Percentiles rank a stretch among this genome's conserved stretches.
phyloP scores from a whole-genome alignment of 371 early-diverging fungal species.

The Mucor indicus region DNA sequence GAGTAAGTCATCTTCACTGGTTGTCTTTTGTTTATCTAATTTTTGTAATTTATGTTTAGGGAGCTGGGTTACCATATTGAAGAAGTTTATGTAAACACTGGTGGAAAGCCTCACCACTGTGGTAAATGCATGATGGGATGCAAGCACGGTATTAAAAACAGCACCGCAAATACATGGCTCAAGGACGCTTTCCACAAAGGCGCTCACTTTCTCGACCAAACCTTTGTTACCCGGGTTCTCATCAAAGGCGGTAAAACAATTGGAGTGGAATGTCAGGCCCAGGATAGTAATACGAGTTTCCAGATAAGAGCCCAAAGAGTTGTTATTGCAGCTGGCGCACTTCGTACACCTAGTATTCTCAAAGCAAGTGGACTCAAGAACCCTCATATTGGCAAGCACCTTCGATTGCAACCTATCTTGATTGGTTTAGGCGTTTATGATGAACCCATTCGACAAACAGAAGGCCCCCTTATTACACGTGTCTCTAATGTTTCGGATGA shows the following conservation, averaged over 20 bases:
- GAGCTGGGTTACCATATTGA: conserved; percentile 59
- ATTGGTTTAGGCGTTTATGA: conserved; percentile 46
- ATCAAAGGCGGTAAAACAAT: conserved; percentile 38
- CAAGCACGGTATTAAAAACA: conserved; percentile 65
- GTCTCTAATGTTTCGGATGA: conserved; percentile 9
- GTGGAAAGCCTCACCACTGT: conserved; percentile 58
- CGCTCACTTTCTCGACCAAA: conserved; percentile 55
- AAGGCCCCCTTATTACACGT: conserved; percentile 61
- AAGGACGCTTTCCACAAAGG: conserved; percentile 61
- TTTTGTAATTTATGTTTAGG: neutral
- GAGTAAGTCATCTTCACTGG: conserved; percentile 4
- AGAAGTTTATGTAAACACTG: conserved; percentile 68
- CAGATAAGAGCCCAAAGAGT: conserved; percentile 45
- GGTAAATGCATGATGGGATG: conserved; percentile 69
- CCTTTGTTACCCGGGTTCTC: conserved; percentile 52
- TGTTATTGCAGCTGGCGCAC: conserved; percentile 60
- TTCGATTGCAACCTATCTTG: conserved; percentile 41
- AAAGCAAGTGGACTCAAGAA: conserved; percentile 62
- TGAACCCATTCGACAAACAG: conserved; percentile 40
- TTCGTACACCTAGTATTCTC: conserved; percentile 65
- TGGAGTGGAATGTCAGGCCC: conserved; percentile 45
- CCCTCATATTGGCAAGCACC: conserved; percentile 60
- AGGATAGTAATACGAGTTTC: neutral
- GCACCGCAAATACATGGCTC: conserved; percentile 63
- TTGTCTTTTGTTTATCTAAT: neutral